Evolutionary conservation across 169 alveolate genomes (phyloP), one percentile per base, ranked within the genome.

Genomic region (Plasmodium coatneyi): DNA sequence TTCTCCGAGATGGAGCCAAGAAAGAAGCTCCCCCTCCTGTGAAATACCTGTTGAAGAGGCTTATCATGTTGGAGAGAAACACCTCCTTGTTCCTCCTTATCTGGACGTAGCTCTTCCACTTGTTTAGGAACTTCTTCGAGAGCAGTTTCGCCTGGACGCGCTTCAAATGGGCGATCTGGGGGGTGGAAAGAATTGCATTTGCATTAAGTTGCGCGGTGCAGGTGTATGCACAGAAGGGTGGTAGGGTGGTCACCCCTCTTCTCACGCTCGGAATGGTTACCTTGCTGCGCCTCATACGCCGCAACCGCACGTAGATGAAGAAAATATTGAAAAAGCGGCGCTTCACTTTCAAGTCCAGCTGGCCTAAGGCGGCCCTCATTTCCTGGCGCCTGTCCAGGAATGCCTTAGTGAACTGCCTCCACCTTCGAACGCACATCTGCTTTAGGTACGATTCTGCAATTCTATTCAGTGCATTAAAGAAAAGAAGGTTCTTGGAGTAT

Each of bases 41-140:
- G 5, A 34, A 49, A 46, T 60, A 84, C 93, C 93, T 84, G 79
- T 10, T 84, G 39, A 84, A 84, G 39, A 72, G 84, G 22, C n/a
- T 84, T 12, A 14, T 34, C 60, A 84, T 74, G 30, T 66, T 84
- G 49, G 36, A 4, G 19, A 84, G 79, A 84, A 84, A 84, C 4
- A 54, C 84, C 76, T 34, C 36, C 41, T 84, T 84, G 9, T 41
- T 84, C 66, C 74, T 71, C 9, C 70, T 52, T 0, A 74, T 84
- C 34, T 66, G 25, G 12, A 84, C 36, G 54, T 84, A 84, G 28
- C 28, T 84, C 56, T 41, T 71, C 93, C 93, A 84, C 34, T 19
- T 19, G 14, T 52, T 74, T 30, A 84, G 19, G 30, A 74, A 84
- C n/a, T 22, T 43, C n/a, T 84, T 22, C 10, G 66, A 7, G 43